Percentiles rank a stretch among this genome's conserved stretches.
Conservation (phyloP, 169 alveolate species). For the Plasmodium sp. region DNA sequence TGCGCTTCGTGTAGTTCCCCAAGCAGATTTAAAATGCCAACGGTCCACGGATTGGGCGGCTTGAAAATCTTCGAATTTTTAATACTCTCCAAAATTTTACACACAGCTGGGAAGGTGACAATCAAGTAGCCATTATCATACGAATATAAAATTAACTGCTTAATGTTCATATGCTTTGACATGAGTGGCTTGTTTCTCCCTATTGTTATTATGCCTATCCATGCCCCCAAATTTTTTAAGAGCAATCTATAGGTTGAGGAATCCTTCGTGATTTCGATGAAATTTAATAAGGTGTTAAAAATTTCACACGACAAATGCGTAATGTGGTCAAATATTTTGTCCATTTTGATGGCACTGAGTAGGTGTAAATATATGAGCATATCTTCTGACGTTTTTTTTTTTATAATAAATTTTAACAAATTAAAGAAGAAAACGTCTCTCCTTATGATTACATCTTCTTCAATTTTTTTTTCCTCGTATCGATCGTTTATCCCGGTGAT, state of each 20-base stretch:
- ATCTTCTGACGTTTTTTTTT: constrained; percentile 80
- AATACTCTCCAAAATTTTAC: constrained; percentile 89
- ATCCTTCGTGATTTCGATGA: constrained; percentile 86
- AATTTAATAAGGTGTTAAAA: constrained; percentile 87
- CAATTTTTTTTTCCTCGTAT: constrained; percentile 76
- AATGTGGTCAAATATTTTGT: constrained; percentile 78
- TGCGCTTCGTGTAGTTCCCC: constrained; percentile 90
- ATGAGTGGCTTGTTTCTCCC: constrained; percentile 91
- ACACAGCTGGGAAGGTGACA: constrained; percentile 91
- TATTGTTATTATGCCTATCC: constrained; percentile 92
- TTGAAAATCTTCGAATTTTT: constrained; percentile 85
- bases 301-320: constrained; percentile 86
- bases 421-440: constrained; percentile 80
- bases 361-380: constrained; percentile 79
- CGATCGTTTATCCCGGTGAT: constrained; percentile 77
- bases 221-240: constrained; percentile 89
- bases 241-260: constrained; percentile 88
- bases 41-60: constrained; percentile 95
- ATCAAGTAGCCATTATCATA: constrained; percentile 85
- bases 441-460: constrained; percentile 76
- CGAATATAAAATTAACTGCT: constrained; percentile 87
- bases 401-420: constrained; percentile 77
- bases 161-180: constrained; percentile 90
- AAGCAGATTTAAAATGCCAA: constrained; percentile 85
- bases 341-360: constrained; percentile 78